Conservation (phyloP, 371 early-diverging fungal species). For the Funneliformis caledonium region DNA sequence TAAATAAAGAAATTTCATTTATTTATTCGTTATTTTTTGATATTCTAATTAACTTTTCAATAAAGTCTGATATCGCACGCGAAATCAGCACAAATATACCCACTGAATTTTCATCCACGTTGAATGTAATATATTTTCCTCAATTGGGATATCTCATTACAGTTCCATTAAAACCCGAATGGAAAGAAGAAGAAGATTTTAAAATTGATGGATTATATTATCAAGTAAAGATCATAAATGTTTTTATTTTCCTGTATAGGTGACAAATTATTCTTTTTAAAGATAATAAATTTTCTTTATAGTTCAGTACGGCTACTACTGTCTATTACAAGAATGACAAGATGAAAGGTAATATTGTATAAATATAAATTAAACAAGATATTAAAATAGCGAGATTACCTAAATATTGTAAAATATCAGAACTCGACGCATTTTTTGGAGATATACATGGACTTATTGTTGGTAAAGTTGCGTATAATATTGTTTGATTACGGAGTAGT, state of each 20-base stretch:
- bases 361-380: background rate
- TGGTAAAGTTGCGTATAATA: conserved; percentile 44
- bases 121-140: conserved; percentile 85
- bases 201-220: conserved; percentile 51
- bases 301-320: conserved; percentile 74
- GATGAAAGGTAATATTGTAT: conserved; percentile 60
- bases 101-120: conserved; percentile 49
- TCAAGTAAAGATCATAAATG: conserved; percentile 44
- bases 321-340: conserved; percentile 73
- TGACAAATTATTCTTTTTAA: background rate
- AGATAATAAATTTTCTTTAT: background rate
- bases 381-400: background rate
- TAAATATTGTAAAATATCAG: conserved; percentile 44
- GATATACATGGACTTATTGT: conserved; percentile 80
- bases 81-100: conserved; percentile 62
- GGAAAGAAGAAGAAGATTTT: conserved; percentile 52
- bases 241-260: conserved; percentile 40
- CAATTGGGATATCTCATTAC: conserved; percentile 81
- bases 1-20: too few relatives aligned
- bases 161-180: conserved; percentile 58
- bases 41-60: background rate
- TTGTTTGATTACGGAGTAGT: background rate
- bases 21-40: background rate
- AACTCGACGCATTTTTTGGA: conserved; percentile 72
- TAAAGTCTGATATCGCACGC: conserved; percentile 63